Base-by-base conservation (phyloP, 208 protist species). In the Acanthamoeba triangularis region DNA sequence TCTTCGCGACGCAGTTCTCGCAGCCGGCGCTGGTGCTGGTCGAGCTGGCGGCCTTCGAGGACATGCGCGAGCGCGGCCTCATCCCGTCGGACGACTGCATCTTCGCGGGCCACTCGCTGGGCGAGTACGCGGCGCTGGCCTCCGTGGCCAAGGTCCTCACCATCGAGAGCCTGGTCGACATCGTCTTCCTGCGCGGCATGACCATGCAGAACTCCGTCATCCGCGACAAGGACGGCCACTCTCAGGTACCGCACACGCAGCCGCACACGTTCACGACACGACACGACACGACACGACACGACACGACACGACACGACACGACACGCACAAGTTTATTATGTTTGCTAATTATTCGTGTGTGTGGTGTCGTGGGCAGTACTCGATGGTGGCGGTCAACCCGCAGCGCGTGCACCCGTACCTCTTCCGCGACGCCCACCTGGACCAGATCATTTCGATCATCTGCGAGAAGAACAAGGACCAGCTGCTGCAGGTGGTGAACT, bases 401-500 rank as follows among this genome's bases (percentile, higher is more conserved):
- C 52, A 61, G 56, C 97, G 98, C 33, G 97, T 98, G 25, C 90
- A 96, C 10, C 82, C 49, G 49, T 44, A 35, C 30, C 41, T 90
- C 47, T 96, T 94, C 67, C 30, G 63, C 33, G 88, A 97, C 13
- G 44, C 65, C 4, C 63, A 67, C 44, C 95, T 98, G 41, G 41
- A 94, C n/a, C 54, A 94, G 33, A 56, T 98, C 56, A 94, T 97
- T 61, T 76, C 96, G 37, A 61, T 78, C 47, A 97, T 98, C 69
- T 28, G n/a, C 52, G 30, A 33, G 25, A 49, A 95, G 37, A 80
- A 63, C 30, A 47, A 47, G 44, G 59, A 94, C 20, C 54, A 88
- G 49, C 90, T 98, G n/a, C 65, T 98, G 33, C 84, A 98, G 94
- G 94, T 98, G 94, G 98, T 98, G 59, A 98, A 98, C 97, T 98